phyloP scores from a whole-genome alignment of 345 rosid genomes.

The Mercurialis annua region DNA sequence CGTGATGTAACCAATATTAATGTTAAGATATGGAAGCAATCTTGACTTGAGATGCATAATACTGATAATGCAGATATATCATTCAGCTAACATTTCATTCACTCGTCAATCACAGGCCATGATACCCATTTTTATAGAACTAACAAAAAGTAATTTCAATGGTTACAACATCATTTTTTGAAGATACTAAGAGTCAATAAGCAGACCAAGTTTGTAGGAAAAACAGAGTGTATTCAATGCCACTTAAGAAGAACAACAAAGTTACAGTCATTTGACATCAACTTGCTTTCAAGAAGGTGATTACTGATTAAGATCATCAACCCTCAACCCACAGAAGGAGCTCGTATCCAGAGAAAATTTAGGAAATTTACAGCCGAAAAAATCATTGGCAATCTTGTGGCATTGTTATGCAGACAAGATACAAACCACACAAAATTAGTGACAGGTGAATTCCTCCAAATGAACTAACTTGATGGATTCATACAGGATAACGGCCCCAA shows the following conservation, averaged over 20 bases:
- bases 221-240: background rate
- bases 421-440: background rate
- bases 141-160: background rate
- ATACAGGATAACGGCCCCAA: background rate
- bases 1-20: background rate
- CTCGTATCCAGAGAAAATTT: background rate
- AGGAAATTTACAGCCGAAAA: background rate
- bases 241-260: background rate
- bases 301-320: too few species aligned
- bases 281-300: background rate
- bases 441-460: background rate
- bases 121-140: background rate
- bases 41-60: conserved; percentile 2
- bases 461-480: background rate
- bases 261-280: background rate
- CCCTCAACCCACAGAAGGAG: background rate
- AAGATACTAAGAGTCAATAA: background rate
- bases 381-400: background rate
- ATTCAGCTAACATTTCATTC: background rate
- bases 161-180: background rate
- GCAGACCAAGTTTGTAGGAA: background rate
- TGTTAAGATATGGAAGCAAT: background rate
- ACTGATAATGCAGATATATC: background rate
- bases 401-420: background rate
- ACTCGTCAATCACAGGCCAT: background rate